phyloP scores from a whole-genome alignment of 345 rosid genomes.

The Rubroshorea leprosula region DNA sequence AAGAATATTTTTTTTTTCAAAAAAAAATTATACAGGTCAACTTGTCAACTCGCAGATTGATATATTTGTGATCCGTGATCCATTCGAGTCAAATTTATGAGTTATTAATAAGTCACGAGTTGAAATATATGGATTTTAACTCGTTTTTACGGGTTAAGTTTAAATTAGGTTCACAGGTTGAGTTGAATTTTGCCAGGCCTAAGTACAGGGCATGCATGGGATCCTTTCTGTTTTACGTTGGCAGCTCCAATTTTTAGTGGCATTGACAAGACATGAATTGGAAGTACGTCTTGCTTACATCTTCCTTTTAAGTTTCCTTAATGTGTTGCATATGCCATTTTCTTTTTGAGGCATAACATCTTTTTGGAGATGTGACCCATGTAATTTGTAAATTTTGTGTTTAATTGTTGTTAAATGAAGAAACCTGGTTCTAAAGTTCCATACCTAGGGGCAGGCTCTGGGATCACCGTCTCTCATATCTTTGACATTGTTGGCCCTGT shows the following conservation, averaged over 20 bases:
- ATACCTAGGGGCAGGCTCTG: conserved; percentile 98
- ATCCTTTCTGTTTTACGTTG: conserved; percentile 92
- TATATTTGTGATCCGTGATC: too few relatives aligned
- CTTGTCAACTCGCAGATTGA: too few relatives aligned
- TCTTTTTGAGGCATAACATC: too few relatives aligned
- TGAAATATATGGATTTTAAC: too few relatives aligned
- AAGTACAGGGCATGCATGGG: conserved; percentile 95
- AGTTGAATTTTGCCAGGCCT: too few relatives aligned
- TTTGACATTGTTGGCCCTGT: conserved; percentile 97
- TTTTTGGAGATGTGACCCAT: not conserved
- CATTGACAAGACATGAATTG: conserved; percentile 91
- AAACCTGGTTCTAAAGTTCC: conserved; percentile 96
- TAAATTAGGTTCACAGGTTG: too few relatives aligned
- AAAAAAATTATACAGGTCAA: too few relatives aligned
- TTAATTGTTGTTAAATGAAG: conserved; percentile 22
- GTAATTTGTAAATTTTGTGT: not conserved
- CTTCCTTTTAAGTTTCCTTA: not conserved
- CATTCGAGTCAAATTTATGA: too few relatives aligned
- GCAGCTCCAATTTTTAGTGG: conserved; percentile 98
- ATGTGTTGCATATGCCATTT: too few relatives aligned
- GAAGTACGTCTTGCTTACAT: conserved; percentile 27
- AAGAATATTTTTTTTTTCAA: too few relatives aligned
- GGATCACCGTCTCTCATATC: conserved; percentile 99
- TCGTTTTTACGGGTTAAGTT: too few relatives aligned
- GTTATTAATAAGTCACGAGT: too few relatives aligned